Percentiles rank a stretch among this genome's conserved stretches.
These are phyloP conservation scores for Aureobasidium uvarum DNA, from an alignment of 2,329 filamentous ascomycete species.

Conservation along the genomic window DNA sequence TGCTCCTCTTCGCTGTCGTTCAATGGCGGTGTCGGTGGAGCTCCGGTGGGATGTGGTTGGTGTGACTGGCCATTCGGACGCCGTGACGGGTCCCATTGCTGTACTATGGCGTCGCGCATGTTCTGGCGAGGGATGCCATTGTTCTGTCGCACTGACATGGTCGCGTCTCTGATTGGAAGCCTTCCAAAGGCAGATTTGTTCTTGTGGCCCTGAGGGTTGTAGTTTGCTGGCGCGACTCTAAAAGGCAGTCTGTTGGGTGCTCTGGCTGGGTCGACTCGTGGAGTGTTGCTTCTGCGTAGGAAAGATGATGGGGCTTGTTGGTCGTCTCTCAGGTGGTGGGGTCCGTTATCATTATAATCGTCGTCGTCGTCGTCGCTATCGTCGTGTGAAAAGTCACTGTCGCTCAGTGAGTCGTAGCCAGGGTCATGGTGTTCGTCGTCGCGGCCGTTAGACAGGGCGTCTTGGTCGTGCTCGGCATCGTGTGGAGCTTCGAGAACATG, in stretches of 20 bases:
- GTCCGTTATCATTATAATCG: background rate
- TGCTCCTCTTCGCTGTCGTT: conserved; percentile 54
- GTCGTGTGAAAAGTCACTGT: conserved; percentile 11
- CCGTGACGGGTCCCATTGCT: conserved; percentile 28
- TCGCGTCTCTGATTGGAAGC: background rate
- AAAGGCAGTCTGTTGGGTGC: background rate
- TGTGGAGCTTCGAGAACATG: conserved; percentile 4
- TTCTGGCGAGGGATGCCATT: conserved; percentile 27
- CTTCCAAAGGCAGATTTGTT: background rate
- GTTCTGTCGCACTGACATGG: conserved; percentile 14
- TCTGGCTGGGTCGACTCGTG: background rate
- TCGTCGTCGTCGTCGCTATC: background rate
- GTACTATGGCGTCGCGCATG: conserved; percentile 29
- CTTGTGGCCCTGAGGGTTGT: background rate
- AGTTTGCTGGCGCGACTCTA: conserved; percentile 12
- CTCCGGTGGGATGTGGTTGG: conserved; percentile 14
- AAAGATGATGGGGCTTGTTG: too few relatives aligned
- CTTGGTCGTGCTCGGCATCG: background rate
- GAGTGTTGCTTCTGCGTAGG: background rate
- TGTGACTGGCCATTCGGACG: conserved; percentile 11
- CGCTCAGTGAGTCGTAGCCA: background rate
- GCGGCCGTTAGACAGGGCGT: background rate
- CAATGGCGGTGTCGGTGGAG: conserved; percentile 41
- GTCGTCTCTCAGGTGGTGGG: background rate
- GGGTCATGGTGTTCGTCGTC: background rate